These are phyloP conservation scores for Chenopodium suecicum DNA, from an alignment of 148 eudicot genomes.

Conservation along the genomic window DNA sequence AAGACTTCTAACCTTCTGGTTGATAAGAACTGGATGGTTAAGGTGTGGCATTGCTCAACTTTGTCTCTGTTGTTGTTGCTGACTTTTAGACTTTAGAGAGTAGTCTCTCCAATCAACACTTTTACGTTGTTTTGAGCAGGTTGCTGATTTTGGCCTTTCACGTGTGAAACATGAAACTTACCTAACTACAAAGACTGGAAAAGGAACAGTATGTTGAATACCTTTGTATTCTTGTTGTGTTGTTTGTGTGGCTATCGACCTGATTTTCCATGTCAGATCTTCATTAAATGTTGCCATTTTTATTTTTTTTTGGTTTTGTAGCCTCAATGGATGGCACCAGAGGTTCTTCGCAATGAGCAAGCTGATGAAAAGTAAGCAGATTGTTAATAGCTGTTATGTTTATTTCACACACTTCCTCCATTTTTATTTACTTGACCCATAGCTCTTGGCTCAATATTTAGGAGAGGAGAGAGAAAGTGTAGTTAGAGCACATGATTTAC, in stretches of 20 bases:
- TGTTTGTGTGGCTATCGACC: conserved; percentile 9
- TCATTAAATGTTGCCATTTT: not conserved
- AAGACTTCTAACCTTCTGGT: conserved; percentile 97
- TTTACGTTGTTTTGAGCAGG: conserved; percentile 42
- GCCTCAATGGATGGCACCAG: conserved; percentile 99
- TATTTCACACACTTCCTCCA: conserved; percentile 2
- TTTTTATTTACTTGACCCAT: too few relatives aligned
- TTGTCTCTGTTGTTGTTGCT: not conserved
- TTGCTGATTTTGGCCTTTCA: conserved; percentile 97
- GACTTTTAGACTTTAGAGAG: not conserved
- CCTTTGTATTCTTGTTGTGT: conserved; percentile 4
- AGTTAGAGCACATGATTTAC: too few relatives aligned
- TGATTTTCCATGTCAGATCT: not conserved
- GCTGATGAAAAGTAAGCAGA: conserved; percentile 83
- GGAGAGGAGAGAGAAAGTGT: too few relatives aligned
- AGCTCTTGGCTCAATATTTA: too few relatives aligned
- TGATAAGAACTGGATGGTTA: conserved; percentile 95
- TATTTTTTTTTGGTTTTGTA: conserved; percentile 30
- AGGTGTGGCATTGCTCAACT: conserved; percentile 45
- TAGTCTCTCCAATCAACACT: not conserved
- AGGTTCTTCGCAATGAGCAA: conserved; percentile 94
- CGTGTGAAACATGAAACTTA: conserved; percentile 89
- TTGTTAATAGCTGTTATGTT: conserved; percentile 9
- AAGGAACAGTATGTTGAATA: conserved; percentile 78
- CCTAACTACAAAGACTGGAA: conserved; percentile 79